phyloP scores from a whole-genome alignment of 1,284 basidiomycete species.

The Entoloma clypeatum region DNA sequence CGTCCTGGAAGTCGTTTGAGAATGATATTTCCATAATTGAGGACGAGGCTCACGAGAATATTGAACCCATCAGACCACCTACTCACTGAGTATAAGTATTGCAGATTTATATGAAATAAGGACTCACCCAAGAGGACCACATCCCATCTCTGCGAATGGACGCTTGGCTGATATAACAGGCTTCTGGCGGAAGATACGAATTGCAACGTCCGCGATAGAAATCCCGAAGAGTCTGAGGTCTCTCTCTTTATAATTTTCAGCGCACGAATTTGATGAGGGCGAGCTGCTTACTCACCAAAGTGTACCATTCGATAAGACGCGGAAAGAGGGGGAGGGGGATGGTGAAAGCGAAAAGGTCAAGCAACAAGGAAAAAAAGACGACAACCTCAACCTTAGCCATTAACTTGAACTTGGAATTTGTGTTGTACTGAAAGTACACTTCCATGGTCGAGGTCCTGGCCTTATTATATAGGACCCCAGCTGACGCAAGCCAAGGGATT shows the following conservation, averaged over 20 bases:
- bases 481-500: too few species aligned
- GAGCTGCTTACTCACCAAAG: slow-evolving; percentile 44
- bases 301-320: slow-evolving; percentile 86
- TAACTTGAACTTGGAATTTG: too few species aligned
- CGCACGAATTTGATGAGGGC: not conserved
- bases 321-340: slow-evolving; percentile 92
- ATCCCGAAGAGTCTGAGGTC: slow-evolving; percentile 60
- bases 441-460: too few species aligned
- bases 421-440: too few species aligned
- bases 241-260: slow-evolving; percentile 49
- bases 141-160: slow-evolving; percentile 73
- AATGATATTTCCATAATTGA: not conserved
- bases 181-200: slow-evolving; percentile 62
- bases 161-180: slow-evolving; percentile 53
- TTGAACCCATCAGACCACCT: slow-evolving; percentile 85
- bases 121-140: slow-evolving; percentile 70
- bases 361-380: slow-evolving; percentile 78
- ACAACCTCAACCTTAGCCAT: slow-evolving; percentile 72
- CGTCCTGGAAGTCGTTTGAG: slow-evolving; percentile 45
- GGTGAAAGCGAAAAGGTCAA: slow-evolving; percentile 92
- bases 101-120: not conserved
- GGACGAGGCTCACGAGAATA: slow-evolving; percentile 69
- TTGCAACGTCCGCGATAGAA: slow-evolving; percentile 65
- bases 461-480: too few species aligned
- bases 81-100: slow-evolving; percentile 1